Evolutionary conservation across 768 basidiomycete genomes (phyloP), one percentile per base, ranked within the genome.

Genomic region (Infundibulicybe gibba): DNA sequence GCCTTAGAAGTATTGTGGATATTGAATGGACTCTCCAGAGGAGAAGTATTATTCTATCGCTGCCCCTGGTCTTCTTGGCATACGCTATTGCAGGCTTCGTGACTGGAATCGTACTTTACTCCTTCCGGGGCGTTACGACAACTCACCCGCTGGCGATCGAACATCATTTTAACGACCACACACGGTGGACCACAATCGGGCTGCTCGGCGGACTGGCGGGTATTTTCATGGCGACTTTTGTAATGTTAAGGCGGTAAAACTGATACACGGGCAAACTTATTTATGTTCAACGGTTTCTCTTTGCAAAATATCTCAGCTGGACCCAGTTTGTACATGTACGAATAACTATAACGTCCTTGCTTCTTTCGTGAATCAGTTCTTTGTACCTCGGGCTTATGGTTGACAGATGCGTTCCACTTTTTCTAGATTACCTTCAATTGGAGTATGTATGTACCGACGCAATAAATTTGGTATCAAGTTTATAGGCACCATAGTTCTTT

Each of bases 31-130:
- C n/a, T n/a, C n/a, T n/a, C n/a, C 60, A 85, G 81, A 70, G 75
- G 56, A 75, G 82, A 17, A 81, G 79, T 48, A 65, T 90, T 20
- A 64, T 86, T 32, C 70, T 87, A 49, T 87, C 88, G 1, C 74
- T 90, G 11, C 89, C 89, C 0, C 67, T 88, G 15, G 85, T 89
- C 20, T 83, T 90, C 53, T 66, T 90, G 30, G 77, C 80, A 0
- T 90, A 89, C 61, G 77, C 85, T 1, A 72, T 89, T 51, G 71
- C 81, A 1, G 83, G 77, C 1, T 86, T 90, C 65, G 64, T 88
- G 32, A 70, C 77, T 0, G 87, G 77, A 0, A 70, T 89, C 19
- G 74, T 80, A 0, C 49, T 88, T 17, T 89, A 87, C 60, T 79
- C 83, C 0, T 80, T 86, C 62, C 67, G 79, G 5, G 84, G 78